Evolutionary conservation across 257 asterid species (phyloP).

Genomic region (Salvia hispanica): DNA sequence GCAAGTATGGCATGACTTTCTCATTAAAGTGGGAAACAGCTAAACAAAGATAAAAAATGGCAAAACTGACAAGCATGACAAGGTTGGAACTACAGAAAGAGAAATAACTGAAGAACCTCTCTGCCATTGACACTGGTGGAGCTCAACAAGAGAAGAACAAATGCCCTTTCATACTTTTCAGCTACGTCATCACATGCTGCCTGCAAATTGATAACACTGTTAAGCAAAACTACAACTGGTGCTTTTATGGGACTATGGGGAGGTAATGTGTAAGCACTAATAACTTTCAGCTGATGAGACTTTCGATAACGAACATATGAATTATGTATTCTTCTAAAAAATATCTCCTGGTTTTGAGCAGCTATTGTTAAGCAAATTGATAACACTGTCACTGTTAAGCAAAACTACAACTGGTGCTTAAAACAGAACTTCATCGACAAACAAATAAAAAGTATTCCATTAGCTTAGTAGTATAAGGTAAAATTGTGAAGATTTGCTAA

Average conservation of each 20-base stretch:
- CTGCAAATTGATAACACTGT: slow-evolving; percentile 50
- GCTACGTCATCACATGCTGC: slow-evolving; percentile 80
- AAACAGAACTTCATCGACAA: slow-evolving; percentile 19
- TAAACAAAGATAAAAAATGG: neutral
- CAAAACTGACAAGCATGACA: slow-evolving; percentile 15
- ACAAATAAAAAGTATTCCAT: slow-evolving; percentile 2
- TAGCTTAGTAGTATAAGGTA: neutral
- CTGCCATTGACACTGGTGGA: slow-evolving; percentile 46
- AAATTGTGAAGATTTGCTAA: neutral
- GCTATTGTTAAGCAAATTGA: no score
- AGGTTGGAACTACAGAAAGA: slow-evolving; percentile 21
- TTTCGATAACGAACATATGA: no score
- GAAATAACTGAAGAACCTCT: slow-evolving; percentile 58
- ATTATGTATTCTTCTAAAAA: no score
- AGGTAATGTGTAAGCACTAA: no score
- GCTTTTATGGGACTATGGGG: no score
- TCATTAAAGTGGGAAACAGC: neutral
- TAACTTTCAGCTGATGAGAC: no score
- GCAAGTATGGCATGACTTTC: neutral
- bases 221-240: slow-evolving; percentile 27
- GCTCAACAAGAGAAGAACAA: slow-evolving; percentile 71
- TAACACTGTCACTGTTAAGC: slow-evolving; percentile 31
- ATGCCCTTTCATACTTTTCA: slow-evolving; percentile 75
- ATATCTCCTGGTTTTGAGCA: no score
- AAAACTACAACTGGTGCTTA: slow-evolving; percentile 24